Evolutionary conservation across 805 yeast species (phyloP).

Genomic region (Saccharomycopsis javanensis): DNA sequence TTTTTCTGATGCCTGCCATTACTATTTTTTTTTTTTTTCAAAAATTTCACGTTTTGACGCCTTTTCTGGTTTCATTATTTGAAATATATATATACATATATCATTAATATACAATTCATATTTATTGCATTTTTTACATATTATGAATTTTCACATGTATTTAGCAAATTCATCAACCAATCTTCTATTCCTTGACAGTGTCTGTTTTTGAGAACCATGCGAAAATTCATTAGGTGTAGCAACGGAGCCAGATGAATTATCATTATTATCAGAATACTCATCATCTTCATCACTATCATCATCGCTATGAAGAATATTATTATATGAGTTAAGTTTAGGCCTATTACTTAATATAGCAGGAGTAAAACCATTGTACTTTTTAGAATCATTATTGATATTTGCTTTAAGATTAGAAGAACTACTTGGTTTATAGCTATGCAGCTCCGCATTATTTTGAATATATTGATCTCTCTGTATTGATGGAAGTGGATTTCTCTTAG

Average conservation of each 20-base stretch:
- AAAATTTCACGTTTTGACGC: background rate
- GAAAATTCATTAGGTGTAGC: background rate
- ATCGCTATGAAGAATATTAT: constrained; percentile 10
- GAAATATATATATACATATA: background rate
- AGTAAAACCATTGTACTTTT: background rate
- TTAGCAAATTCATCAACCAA: background rate
- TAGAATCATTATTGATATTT: background rate
- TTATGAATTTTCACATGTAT: background rate
- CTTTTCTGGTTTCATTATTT: background rate
- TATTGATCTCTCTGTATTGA: background rate
- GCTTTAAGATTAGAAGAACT: background rate
- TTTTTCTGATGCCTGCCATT: background rate
- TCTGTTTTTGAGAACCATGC: background rate
- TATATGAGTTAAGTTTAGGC: background rate
- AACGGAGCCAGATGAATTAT: background rate
- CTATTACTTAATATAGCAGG: background rate
- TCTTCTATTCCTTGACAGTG: background rate
- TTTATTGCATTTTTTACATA: background rate
- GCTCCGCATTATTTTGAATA: background rate
- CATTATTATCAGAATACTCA: background rate
- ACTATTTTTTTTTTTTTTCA: background rate
- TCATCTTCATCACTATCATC: constrained; percentile 18
- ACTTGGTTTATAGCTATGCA: background rate
- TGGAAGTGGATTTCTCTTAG: background rate
- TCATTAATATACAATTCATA: background rate